These are phyloP conservation scores for Mycena alexandri DNA, from an alignment of 768 basidiomycete species.

Conservation along the genomic window DNA sequence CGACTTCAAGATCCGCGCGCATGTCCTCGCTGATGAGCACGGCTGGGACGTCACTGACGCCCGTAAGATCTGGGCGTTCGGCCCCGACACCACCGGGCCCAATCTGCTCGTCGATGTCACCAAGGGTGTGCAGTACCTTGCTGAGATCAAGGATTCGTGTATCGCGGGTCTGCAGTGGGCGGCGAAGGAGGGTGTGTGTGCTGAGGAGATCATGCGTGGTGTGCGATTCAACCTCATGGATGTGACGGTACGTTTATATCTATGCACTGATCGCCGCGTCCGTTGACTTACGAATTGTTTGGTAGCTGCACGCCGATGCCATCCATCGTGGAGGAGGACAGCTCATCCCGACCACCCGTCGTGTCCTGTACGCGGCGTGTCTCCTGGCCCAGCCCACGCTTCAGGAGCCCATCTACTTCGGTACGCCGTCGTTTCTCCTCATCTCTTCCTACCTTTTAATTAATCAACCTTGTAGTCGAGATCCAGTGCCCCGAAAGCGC, in stretches of 20 bases:
- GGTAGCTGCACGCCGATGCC: slow-evolving; percentile 94
- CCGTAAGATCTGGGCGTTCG: slow-evolving; percentile 99
- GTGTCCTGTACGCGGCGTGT: slow-evolving; percentile 96
- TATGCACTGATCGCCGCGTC: slow-evolving; percentile 12
- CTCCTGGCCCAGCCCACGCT: slow-evolving; percentile 91
- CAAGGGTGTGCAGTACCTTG: slow-evolving; percentile 99
- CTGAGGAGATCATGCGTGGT: slow-evolving; percentile 99
- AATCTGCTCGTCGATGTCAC: slow-evolving; percentile 98
- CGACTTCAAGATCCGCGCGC: slow-evolving; percentile 97
- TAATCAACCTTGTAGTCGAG: slow-evolving; percentile 70
- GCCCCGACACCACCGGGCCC: slow-evolving; percentile 96
- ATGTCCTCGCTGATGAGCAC: slow-evolving; percentile 94
- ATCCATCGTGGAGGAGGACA: slow-evolving; percentile 99
- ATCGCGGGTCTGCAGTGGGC: slow-evolving; percentile 99
- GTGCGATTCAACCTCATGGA: slow-evolving; percentile 95
- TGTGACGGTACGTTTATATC: slow-evolving; percentile 78
- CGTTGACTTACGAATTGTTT: slow-evolving; percentile 1
- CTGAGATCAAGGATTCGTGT: slow-evolving; percentile 99
- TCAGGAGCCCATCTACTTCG: slow-evolving; percentile 97
- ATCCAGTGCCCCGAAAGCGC: slow-evolving; percentile 98
- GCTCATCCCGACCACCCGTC: slow-evolving; percentile 96
- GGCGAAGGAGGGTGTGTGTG: slow-evolving; percentile 96
- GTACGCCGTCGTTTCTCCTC: slow-evolving; percentile 53
- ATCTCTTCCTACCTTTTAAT: too few relatives aligned
- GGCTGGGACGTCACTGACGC: slow-evolving; percentile 99